These are phyloP conservation scores for Colletotrichum acutatum DNA, from an alignment of 2,329 filamentous ascomycete genomes.

Conservation along the genomic window DNA sequence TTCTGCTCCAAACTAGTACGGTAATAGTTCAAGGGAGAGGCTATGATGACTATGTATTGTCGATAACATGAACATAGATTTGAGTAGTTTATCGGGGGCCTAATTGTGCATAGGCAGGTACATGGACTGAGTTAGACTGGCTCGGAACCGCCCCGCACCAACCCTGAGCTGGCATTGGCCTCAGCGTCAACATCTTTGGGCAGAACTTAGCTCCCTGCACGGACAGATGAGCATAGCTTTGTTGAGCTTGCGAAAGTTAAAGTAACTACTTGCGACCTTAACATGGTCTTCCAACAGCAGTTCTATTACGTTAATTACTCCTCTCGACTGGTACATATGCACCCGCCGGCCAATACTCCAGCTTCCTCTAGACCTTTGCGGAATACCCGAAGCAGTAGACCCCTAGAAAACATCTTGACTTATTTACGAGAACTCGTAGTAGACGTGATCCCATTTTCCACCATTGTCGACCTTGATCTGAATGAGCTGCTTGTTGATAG, in stretches of 20 bases:
- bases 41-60: too few species aligned
- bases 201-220: not conserved
- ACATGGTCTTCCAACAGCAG: not conserved
- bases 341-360: not conserved
- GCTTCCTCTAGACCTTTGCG: not conserved
- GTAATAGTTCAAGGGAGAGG: too few species aligned
- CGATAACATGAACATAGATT: too few species aligned
- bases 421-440: not conserved
- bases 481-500: not conserved
- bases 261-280: not conserved
- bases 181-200: too few species aligned
- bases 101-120: too few species aligned
- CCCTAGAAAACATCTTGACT: not conserved
- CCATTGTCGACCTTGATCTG: constrained; percentile 4
- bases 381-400: not conserved
- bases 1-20: too few species aligned
- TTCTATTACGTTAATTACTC: not conserved
- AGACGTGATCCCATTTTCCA: not conserved
- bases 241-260: not conserved
- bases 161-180: too few species aligned
- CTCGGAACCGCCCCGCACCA: too few species aligned
- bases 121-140: too few species aligned
- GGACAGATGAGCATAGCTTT: not conserved
- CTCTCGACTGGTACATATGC: accelerated
- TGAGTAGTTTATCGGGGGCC: too few species aligned